phyloP scores from a whole-genome alignment of 2,329 filamentous ascomycete species.

The Trichoderma oligosporum region DNA sequence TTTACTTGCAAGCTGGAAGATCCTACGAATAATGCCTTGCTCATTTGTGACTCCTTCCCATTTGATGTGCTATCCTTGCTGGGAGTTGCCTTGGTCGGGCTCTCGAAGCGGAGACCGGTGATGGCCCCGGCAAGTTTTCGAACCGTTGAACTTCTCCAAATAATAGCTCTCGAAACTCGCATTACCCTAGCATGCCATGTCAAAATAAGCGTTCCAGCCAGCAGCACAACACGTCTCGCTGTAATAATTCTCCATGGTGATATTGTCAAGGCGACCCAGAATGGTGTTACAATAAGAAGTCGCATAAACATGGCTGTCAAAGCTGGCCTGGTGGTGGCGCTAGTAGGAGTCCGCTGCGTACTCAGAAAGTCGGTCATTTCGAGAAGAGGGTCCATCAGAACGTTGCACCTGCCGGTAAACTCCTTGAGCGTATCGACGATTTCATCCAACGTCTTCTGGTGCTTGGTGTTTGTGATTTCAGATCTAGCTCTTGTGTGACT shows the following conservation, averaged over 20 bases:
- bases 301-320: slow-evolving; percentile 86
- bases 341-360: slow-evolving; percentile 84
- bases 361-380: slow-evolving; percentile 90
- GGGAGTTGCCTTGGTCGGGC: slow-evolving; percentile 36
- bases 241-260: slow-evolving; percentile 83
- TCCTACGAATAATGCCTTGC: slow-evolving; percentile 33
- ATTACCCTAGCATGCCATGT: slow-evolving; percentile 91
- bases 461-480: slow-evolving; percentile 64
- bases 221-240: slow-evolving; percentile 76
- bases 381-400: slow-evolving; percentile 82
- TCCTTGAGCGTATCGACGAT: slow-evolving; percentile 91
- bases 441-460: slow-evolving; percentile 94
- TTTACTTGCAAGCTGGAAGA: slow-evolving; percentile 29
- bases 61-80: slow-evolving; percentile 18
- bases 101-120: slow-evolving; percentile 74
- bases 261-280: slow-evolving; percentile 81
- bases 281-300: slow-evolving; percentile 78
- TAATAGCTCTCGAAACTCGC: slow-evolving; percentile 75
- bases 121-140: slow-evolving; percentile 66
- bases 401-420: slow-evolving; percentile 87
- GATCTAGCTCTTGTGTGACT: slow-evolving; percentile 46
- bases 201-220: slow-evolving; percentile 77
- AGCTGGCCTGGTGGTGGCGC: slow-evolving; percentile 84
- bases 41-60: slow-evolving; percentile 43
- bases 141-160: slow-evolving; percentile 82